Base-by-base conservation (phyloP, 805 yeast genomes). In the Lipomyces oligophaga region DNA sequence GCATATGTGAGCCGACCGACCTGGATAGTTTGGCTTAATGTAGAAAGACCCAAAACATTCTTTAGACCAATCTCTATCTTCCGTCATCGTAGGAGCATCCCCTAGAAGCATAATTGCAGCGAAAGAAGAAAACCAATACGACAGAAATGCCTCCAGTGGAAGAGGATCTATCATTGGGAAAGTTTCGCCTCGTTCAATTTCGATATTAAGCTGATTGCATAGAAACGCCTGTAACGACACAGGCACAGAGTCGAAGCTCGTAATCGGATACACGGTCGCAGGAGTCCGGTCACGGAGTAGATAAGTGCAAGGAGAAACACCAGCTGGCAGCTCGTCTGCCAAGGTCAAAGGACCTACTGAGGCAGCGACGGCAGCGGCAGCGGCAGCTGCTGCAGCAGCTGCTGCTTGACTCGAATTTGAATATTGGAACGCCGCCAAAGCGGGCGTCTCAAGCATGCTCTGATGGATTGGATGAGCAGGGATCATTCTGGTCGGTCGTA, bases 141-240 rank as follows among this genome's bases (percentile, higher is more conserved):
- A 77, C 59, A 79, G 83, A 61, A 90, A 93, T 52, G 83, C 80
- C 43, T 85, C 86, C 34, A 85, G 67, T 30, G 80, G 78, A 41
- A 90, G 67, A 2, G 85, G 79, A 55, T 88, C 95, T 56, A 86
- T 83, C 63, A 85, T 84, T 1, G 97, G 89, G 62, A 78, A 81
- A 6, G 95, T 83, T 51, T 85, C 90, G 30, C 97, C 97, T 35
- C 86, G 73, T 51, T 82, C 89, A 20, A 90, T 79, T 63, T 90
- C 98, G 80, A 84, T 83, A 65, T 90, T 90, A 68, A 85, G 85
- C 66, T 93, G 97, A 63, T 89, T 97, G 52, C 90, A 79, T 34
- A 90, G 64, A 61, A 90, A 89, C 16, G 84, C 83, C 32, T 87
- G 64, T 22, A 90, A 70, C 0, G 87, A 90, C 1, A 78, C 76